These are phyloP conservation scores for Malus hybrid DNA, from an alignment of 331 rosid genomes.

Conservation along the genomic window DNA sequence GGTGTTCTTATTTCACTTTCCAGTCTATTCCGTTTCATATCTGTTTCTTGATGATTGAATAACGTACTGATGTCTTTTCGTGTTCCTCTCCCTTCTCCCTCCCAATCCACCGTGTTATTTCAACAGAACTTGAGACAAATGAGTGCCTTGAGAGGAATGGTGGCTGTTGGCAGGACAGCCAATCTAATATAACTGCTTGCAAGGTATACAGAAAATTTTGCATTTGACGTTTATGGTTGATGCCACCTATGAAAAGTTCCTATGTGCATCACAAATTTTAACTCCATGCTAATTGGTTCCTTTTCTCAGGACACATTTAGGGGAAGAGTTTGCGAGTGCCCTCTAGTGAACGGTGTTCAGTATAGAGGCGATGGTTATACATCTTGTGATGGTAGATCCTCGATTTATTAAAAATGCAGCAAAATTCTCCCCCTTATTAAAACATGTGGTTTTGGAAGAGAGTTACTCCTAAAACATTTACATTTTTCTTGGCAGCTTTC, in stretches of 20 bases:
- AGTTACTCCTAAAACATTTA: not conserved
- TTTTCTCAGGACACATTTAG: conserved; percentile 79
- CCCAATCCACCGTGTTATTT: conserved; percentile 2
- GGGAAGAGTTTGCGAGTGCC: conserved; percentile 97
- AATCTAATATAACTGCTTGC: conserved; percentile 70
- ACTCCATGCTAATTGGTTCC: not conserved
- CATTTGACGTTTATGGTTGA: not conserved
- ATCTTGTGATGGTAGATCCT: conserved; percentile 57
- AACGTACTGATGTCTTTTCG: not conserved
- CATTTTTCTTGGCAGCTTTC: conserved; percentile 50
- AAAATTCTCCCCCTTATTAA: not conserved
- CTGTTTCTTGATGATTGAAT: not conserved
- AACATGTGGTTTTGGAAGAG: not conserved
- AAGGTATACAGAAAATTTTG: conserved; percentile 39
- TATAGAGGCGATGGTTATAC: conserved; percentile 84
- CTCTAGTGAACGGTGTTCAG: conserved; percentile 69
- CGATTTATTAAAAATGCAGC: not conserved
- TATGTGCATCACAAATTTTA: not conserved
- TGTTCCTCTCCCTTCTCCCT: not conserved
- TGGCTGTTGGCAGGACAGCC: conserved; percentile 71
- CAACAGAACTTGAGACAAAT: conserved; percentile 73
- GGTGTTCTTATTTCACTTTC: conserved; percentile 15
- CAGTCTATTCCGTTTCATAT: not conserved
- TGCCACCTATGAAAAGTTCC: not conserved
- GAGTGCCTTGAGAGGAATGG: conserved; percentile 77